Evolutionary conservation across 176 grass and related monocot genomes (phyloP).

Genomic region (Paspalum notatum): DNA sequence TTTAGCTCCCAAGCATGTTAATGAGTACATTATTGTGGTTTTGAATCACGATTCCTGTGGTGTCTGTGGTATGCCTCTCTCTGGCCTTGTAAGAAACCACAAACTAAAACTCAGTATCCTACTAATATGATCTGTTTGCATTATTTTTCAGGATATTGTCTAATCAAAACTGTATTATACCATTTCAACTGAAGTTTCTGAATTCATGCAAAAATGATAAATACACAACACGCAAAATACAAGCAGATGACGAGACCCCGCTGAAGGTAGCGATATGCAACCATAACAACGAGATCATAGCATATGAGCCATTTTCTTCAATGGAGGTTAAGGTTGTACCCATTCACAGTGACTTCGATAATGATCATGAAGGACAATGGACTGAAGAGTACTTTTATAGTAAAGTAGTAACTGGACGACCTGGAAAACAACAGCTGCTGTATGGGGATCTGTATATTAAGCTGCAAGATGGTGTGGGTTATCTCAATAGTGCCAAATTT

Average conservation of each 20-base stretch:
- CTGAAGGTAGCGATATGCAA: slow-evolving; percentile 23
- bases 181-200: neutral
- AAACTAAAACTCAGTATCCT: no score
- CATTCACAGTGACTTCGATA: slow-evolving; percentile 4
- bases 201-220: slow-evolving; percentile 24
- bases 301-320: neutral
- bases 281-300: neutral
- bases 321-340: slow-evolving; percentile 12
- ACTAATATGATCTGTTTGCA: no score
- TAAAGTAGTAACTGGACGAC: neutral
- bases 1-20: no score
- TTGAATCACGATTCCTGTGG: no score
- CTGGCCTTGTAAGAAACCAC: no score
- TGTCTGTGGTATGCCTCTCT: no score
- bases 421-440: neutral
- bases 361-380: slow-evolving; percentile 14
- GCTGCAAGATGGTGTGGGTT: slow-evolving; percentile 19
- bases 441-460: neutral
- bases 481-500: neutral
- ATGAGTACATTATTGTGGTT: no score
- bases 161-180: neutral
- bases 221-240: neutral
- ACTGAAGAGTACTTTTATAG: neutral
- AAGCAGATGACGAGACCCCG: slow-evolving; percentile 13
- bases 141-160: neutral